Evolutionary conservation across 805 yeast species (phyloP), one percentile per base, ranked within the genome.

Genomic region (Suhomyces vadensis): DNA sequence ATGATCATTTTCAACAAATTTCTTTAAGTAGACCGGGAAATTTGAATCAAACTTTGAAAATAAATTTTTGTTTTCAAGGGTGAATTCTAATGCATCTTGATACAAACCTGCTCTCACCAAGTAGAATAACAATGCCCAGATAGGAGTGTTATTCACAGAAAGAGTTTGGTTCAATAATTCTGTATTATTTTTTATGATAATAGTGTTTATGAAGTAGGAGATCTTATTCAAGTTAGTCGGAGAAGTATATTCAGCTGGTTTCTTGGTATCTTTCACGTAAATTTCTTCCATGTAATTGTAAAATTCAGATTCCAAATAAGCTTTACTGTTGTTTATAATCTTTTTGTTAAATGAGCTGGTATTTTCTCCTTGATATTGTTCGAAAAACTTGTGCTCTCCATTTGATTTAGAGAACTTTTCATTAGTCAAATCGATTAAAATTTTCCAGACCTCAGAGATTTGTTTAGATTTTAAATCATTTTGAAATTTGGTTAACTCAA

Each of bases 41-140:
- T 90, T 79, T 43, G 85, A 83, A 57, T 92, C 97, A 39, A 90
- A 78, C 55, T 88, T 89, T 58, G 85, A 85, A 65, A 94, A 88
- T 14, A 85, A 78, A 31, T 82, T 82, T 49, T 77, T 79, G 57
- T 87, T 80, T 38, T 78, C 76, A 4, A 73, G 56, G 2, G 87
- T 82, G 41, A 87, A 77, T 29, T 81, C 82, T 24, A 86, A 67
- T 0, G 96, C 96, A 52, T 91, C 98, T 37, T 79, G 70, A 50
- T 79, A 67, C 51, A 86, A 78, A 2, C 99, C 98, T 3, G 92
- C 83, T 57, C 99, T 81, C 41, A 94, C 63, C 49, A 92, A 71
- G 63, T 87, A 92, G 60, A 85, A 94, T 8, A 94, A 67, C 29
- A 89, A 67, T 0, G 97, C 96, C 99, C 99, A 92, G n/a, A 94